Evolutionary conservation across 176 grass and related monocot species (phyloP).

Genomic region (Dactylis glomerata): DNA sequence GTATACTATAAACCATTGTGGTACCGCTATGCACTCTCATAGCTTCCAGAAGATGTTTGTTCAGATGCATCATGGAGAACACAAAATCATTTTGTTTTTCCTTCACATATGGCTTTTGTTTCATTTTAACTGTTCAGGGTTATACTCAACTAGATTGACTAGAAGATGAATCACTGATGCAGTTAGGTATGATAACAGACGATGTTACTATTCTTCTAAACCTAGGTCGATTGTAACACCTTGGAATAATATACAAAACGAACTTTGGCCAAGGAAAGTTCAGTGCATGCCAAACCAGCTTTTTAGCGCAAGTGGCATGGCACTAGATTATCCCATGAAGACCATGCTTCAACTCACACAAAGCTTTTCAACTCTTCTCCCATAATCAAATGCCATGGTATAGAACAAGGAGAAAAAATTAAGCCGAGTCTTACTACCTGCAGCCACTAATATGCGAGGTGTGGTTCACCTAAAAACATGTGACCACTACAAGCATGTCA

Average conservation of each 20-base stretch:
- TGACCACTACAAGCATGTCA: background rate
- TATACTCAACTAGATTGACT: background rate
- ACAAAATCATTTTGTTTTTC: background rate
- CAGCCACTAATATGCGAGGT: background rate
- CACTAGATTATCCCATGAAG: constrained; percentile 29
- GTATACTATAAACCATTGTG: background rate
- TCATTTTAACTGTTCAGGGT: background rate
- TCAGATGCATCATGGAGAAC: background rate
- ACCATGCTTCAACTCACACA: constrained; percentile 9
- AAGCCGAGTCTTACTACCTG: background rate
- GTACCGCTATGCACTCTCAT: background rate
- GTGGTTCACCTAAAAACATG: background rate
- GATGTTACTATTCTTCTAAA: constrained; percentile 28
- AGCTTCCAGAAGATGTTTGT: background rate
- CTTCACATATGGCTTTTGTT: background rate
- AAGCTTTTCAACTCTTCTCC: background rate
- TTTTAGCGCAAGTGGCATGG: constrained; percentile 37
- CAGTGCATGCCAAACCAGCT: constrained; percentile 38
- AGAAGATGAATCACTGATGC: constrained; percentile 16
- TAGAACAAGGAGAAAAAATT: constrained; percentile 3
- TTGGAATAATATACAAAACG: constrained; percentile 33
- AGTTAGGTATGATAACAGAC: constrained; percentile 34
- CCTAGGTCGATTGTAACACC: constrained; percentile 32
- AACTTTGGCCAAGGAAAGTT: constrained; percentile 44
- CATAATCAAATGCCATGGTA: constrained; percentile 15